These are phyloP conservation scores for Aspergillus egyptiacus DNA, from an alignment of 495 filamentous ascomycete species.

Conservation along the genomic window DNA sequence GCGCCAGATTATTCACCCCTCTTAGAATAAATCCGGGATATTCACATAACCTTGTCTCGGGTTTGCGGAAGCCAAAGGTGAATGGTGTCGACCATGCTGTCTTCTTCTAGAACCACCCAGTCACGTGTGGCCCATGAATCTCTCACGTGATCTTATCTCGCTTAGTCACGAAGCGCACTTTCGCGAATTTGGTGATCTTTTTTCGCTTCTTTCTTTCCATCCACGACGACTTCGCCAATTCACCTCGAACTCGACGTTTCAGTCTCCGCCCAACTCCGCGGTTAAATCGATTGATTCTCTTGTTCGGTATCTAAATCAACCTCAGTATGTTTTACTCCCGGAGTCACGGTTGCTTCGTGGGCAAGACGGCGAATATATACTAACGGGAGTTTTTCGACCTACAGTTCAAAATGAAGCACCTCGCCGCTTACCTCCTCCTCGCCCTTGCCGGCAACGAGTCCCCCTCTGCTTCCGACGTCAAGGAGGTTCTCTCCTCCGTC, in stretches of 20 bases:
- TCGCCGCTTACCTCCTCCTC: slow-evolving; percentile 98
- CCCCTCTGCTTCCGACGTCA: slow-evolving; percentile 83
- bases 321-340: slow-evolving; percentile 20
- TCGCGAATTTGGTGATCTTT: slow-evolving; percentile 26
- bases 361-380: not conserved
- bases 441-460: slow-evolving; percentile 85
- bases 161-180: slow-evolving; percentile 42
- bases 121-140: slow-evolving; percentile 30
- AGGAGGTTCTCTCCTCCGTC: slow-evolving; percentile 85
- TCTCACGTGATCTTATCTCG: slow-evolving; percentile 26
- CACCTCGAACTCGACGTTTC: slow-evolving; percentile 64
- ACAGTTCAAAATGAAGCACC: slow-evolving; percentile 92
- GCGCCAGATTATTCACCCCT: not conserved
- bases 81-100: slow-evolving; percentile 15
- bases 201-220: slow-evolving; percentile 23
- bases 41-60: not conserved
- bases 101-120: slow-evolving; percentile 24
- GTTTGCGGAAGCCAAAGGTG: not conserved
- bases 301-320: slow-evolving; percentile 50
- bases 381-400: slow-evolving; percentile 6
- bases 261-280: slow-evolving; percentile 80
- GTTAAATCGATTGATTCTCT: slow-evolving; percentile 95
- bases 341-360: not conserved
- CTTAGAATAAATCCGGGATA: not conserved
- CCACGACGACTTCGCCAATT: slow-evolving; percentile 24